These are phyloP conservation scores for Gynochthodes officinalis DNA, from an alignment of 257 asterid species.

Conservation along the genomic window DNA sequence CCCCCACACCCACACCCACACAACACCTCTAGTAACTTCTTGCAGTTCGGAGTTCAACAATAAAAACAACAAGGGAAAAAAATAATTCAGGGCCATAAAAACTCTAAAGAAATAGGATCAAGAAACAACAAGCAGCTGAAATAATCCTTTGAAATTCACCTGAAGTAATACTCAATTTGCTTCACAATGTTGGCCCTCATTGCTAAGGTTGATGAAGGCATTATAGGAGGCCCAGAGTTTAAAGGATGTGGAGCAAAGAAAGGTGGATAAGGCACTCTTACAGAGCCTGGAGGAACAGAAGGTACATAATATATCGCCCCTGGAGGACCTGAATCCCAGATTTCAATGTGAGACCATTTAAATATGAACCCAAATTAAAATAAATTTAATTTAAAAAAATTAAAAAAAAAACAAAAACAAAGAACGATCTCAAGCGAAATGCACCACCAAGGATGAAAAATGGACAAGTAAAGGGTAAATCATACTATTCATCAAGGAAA, in stretches of 20 bases:
- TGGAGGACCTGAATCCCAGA: constrained; percentile 58
- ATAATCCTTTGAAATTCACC: constrained; percentile 38
- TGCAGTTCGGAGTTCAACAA: neutral
- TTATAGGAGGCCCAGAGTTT: constrained; percentile 49
- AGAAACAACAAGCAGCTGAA: neutral
- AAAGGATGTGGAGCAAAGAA: constrained; percentile 51
- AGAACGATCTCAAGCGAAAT: neutral
- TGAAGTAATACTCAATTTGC: constrained; percentile 97
- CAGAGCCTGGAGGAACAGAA: constrained; percentile 59
- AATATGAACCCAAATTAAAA: constrained; percentile 4
- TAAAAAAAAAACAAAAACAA: no score
- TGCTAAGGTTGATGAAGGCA: constrained; percentile 44
- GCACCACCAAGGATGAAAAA: neutral
- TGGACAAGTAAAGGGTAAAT: neutral
- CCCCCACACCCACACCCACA: no score
- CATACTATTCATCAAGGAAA: neutral
- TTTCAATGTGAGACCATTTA: constrained; percentile 10
- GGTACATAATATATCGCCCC: constrained; percentile 57
- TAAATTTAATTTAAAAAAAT: no score
- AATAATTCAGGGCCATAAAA: neutral
- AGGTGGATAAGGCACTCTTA: constrained; percentile 64
- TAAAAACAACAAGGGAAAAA: neutral
- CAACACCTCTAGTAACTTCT: neutral
- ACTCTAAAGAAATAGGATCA: neutral
- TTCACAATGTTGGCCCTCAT: constrained; percentile 51